Evolutionary conservation across 2,329 filamentous ascomycete genomes (phyloP).

Genomic region (Aspergillus ochraceus): DNA sequence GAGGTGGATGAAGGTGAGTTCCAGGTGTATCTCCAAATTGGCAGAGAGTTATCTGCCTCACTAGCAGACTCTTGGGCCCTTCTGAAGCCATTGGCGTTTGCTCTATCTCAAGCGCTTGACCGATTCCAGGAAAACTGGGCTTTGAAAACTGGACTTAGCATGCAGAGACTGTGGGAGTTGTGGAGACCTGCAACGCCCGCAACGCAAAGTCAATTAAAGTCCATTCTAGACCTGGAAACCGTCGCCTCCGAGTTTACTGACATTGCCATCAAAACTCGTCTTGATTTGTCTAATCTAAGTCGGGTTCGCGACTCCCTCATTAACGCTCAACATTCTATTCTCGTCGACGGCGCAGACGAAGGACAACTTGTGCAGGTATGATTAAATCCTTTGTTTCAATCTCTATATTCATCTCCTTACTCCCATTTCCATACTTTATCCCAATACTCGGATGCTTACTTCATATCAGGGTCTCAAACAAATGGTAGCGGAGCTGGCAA

Average conservation of each 20-base stretch:
- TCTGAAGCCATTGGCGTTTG: conserved; percentile 28
- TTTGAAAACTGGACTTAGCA: conserved; percentile 72
- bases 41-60: conserved; percentile 35
- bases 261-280: conserved; percentile 36
- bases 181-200: conserved; percentile 63
- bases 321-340: conserved; percentile 38
- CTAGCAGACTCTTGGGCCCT: conserved; percentile 27
- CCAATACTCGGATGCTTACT: conserved; percentile 15
- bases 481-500: conserved; percentile 37
- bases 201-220: conserved; percentile 33
- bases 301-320: conserved; percentile 39
- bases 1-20: conserved; percentile 55
- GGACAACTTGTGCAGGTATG: conserved; percentile 34
- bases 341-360: conserved; percentile 37
- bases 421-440: too few relatives aligned
- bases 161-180: conserved; percentile 75
- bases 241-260: conserved; percentile 39
- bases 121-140: conserved; percentile 71
- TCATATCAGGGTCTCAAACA: conserved; percentile 34
- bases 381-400: conserved; percentile 3
- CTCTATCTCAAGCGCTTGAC: conserved; percentile 38
- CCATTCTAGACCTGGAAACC: conserved; percentile 36
- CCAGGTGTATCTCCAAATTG: conserved; percentile 53
- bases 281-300: conserved; percentile 37
- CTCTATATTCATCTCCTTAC: neutral